Percentiles rank a stretch among this genome's conserved stretches.
These are phyloP conservation scores for Nepenthes mirabilis DNA, from an alignment of 148 eudicot genomes.

Conservation along the genomic window DNA sequence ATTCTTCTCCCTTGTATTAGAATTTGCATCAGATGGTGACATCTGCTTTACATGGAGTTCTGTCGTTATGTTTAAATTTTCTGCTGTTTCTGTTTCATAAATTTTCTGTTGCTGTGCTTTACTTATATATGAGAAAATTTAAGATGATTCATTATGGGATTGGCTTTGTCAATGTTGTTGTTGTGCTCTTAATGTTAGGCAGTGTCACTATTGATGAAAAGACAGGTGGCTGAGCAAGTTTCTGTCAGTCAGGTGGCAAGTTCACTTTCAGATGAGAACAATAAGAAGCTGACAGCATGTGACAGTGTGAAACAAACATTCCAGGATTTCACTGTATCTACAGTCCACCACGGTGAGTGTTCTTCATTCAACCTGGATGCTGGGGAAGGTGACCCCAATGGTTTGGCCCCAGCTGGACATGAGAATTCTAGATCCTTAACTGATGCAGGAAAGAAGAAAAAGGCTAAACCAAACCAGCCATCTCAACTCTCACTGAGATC, in stretches of 20 bases:
- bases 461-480: conserved; percentile 43
- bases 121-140: too few relatives aligned
- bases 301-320: conserved; percentile 10
- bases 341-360: neutral
- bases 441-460: conserved; percentile 37
- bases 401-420: conserved; percentile 3
- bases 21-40: too few relatives aligned
- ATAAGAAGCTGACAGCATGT: conserved; percentile 7
- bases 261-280: conserved; percentile 17
- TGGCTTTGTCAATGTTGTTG: conserved; percentile 31
- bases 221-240: conserved; percentile 34
- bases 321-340: too few relatives aligned
- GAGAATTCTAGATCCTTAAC: conserved; percentile 9
- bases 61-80: neutral
- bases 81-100: neutral
- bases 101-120: too few relatives aligned
- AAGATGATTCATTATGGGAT: too few relatives aligned
- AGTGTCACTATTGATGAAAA: conserved; percentile 71
- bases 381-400: neutral
- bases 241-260: conserved; percentile 16
- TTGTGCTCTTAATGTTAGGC: conserved; percentile 15
- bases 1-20: too few relatives aligned
- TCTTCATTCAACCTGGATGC: conserved; percentile 6
- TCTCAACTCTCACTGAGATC: conserved; percentile 81
- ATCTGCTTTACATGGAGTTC: too few relatives aligned